A percentile compares a stretch with the other conserved stretches of the same genome.
Conservation (phyloP, 2,329 filamentous ascomycete species). For the Venturia asperata region DNA sequence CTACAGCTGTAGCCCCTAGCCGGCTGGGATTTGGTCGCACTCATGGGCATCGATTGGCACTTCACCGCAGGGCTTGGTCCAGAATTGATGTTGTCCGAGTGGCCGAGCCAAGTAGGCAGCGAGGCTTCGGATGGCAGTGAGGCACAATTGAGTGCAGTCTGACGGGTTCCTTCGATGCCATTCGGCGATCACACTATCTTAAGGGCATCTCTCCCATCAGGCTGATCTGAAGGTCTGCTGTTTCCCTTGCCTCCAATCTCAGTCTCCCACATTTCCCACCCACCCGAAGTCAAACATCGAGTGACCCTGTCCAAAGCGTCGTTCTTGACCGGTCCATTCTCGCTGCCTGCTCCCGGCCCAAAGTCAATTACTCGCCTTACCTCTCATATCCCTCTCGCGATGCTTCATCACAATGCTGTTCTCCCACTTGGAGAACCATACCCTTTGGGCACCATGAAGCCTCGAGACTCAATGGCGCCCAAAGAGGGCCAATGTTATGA, state of each 20-base stretch:
- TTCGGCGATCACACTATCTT: background rate
- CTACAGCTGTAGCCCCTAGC: background rate
- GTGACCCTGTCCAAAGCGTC: background rate
- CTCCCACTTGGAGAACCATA: background rate
- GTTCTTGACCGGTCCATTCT: background rate
- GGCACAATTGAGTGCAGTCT: background rate
- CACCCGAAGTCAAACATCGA: background rate
- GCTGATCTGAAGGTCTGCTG: background rate
- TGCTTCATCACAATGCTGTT: background rate
- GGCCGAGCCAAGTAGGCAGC: background rate
- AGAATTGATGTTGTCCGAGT: background rate
- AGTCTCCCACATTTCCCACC: background rate
- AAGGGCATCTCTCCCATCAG: constrained; percentile 5
- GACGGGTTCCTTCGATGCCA: background rate
- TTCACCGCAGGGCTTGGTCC: background rate
- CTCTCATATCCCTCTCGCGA: background rate
- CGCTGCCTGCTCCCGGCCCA: background rate
- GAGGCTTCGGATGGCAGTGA: background rate
- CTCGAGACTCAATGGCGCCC: background rate
- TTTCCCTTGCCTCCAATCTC: background rate
- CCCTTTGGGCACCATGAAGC: background rate
- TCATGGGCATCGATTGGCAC: background rate
- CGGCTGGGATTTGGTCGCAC: background rate
- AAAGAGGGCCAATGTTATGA: background rate
- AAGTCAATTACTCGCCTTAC: background rate